Percentiles rank a stretch among this genome's conserved stretches.
Evolutionary conservation across 345 rosid species (phyloP).

Genomic region (Brassica incana): DNA sequence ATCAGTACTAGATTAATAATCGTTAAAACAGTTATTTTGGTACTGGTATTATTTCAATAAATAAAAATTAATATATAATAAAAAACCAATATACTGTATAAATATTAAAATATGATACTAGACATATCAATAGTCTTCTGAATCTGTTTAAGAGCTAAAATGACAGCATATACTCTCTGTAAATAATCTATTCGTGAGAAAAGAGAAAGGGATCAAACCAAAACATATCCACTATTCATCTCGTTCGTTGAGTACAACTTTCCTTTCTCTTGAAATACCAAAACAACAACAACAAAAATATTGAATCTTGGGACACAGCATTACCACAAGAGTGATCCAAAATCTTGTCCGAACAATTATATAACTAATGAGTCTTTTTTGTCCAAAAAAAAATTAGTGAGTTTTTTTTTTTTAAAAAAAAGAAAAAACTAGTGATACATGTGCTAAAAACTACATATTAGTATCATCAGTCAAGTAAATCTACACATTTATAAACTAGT

Average conservation of each 20-base stretch:
- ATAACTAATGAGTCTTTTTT: background rate
- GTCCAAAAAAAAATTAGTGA: no score
- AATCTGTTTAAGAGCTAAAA: background rate
- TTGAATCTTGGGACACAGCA: background rate
- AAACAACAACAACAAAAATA: background rate
- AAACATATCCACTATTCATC: background rate
- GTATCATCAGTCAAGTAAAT: background rate
- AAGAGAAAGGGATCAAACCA: background rate
- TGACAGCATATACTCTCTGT: background rate
- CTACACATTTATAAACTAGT: background rate
- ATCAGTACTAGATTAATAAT: background rate
- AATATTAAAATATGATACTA: background rate
- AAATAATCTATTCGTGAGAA: background rate
- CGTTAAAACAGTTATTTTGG: background rate
- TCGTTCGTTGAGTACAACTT: background rate
- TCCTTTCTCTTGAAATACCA: background rate
- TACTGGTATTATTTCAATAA: background rate
- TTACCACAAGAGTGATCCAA: background rate
- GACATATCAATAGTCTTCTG: background rate
- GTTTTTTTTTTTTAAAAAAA: no score
- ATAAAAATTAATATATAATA: background rate
- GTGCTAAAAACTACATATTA: background rate
- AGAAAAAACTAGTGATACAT: background rate
- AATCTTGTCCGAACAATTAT: background rate
- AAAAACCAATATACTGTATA: no score